phyloP scores from a whole-genome alignment of 2,329 filamentous ascomycete species.

The Grosmannia huntii region DNA sequence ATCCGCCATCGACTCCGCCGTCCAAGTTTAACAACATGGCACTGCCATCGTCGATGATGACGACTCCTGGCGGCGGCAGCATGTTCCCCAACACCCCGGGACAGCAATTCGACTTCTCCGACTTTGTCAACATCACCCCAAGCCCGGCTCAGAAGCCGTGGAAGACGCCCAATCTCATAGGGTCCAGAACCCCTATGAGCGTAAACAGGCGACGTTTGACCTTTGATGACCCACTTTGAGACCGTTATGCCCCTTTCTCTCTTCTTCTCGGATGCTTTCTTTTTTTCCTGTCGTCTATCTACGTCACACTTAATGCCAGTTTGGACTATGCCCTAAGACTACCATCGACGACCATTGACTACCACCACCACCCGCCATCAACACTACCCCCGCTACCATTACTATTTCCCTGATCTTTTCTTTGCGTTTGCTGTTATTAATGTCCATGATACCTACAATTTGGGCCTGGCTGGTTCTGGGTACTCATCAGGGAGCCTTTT shows the following conservation, averaged over 20 bases:
- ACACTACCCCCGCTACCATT: not conserved
- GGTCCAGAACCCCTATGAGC: conserved; percentile 43
- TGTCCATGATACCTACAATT: conserved; percentile 11
- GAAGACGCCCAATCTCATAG: conserved; percentile 56
- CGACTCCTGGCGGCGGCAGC: conserved; percentile 62
- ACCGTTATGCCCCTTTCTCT: not conserved
- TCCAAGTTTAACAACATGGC: conserved; percentile 54
- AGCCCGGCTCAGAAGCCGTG: conserved; percentile 84
- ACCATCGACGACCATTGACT: not conserved
- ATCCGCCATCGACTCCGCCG: conserved; percentile 64
- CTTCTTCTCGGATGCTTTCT: not conserved
- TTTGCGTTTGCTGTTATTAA: not conserved
- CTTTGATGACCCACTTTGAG: conserved; percentile 48
- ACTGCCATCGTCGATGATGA: conserved; percentile 76
- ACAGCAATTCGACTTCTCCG: conserved; percentile 80
- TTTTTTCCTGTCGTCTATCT: not conserved
- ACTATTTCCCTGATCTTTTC: not conserved
- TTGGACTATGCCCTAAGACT: conserved; percentile 6
- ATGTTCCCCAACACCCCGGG: conserved; percentile 65
- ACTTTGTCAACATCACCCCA: conserved; percentile 95
- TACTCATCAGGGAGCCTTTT: conserved; percentile 2
- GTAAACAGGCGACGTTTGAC: conserved; percentile 66
- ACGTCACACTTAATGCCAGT: conserved; percentile 9
- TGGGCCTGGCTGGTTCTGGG: conserved; percentile 12
- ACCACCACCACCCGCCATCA: too few species aligned